Percentiles rank a stretch among this genome's conserved stretches.
Conservation (phyloP, 1,284 basidiomycete species). For the Macrocystidia cucumis region DNA sequence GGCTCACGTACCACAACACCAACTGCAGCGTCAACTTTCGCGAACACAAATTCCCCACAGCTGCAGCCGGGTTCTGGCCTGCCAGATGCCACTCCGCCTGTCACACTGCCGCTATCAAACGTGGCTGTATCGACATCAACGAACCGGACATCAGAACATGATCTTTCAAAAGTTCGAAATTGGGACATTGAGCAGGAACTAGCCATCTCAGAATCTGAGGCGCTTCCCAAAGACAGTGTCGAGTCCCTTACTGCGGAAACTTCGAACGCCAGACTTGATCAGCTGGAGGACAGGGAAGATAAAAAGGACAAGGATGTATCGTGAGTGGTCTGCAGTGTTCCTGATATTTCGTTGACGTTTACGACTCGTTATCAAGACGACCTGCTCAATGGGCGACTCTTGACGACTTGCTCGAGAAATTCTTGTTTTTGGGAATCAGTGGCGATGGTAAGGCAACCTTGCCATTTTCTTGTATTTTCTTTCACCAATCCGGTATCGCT, state of each 20-base stretch:
- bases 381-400: conserved; percentile 65
- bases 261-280: conserved; percentile 4
- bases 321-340: conserved; percentile 29
- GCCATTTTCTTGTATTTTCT: conserved; percentile 8
- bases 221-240: conserved; percentile 12
- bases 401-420: conserved; percentile 70
- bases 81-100: conserved; percentile 15
- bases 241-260: conserved; percentile 9
- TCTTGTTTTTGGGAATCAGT: conserved; percentile 67
- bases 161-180: no score
- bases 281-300: conserved; percentile 6
- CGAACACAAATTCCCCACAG: conserved; percentile 16
- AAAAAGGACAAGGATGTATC: conserved; percentile 35
- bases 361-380: conserved; percentile 27
- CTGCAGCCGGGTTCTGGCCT: background rate
- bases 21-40: conserved; percentile 32
- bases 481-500: background rate
- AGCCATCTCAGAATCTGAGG: no score
- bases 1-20: conserved; percentile 43
- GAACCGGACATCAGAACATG: conserved; percentile 4
- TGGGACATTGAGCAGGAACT: no score
- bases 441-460: conserved; percentile 55
- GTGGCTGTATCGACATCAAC: conserved; percentile 1
- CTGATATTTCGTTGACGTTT: conserved; percentile 4
- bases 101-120: conserved; percentile 20